These are phyloP conservation scores for Phytophthora syringae DNA, from an alignment of 352 stramenopile genomes.

Conservation along the genomic window DNA sequence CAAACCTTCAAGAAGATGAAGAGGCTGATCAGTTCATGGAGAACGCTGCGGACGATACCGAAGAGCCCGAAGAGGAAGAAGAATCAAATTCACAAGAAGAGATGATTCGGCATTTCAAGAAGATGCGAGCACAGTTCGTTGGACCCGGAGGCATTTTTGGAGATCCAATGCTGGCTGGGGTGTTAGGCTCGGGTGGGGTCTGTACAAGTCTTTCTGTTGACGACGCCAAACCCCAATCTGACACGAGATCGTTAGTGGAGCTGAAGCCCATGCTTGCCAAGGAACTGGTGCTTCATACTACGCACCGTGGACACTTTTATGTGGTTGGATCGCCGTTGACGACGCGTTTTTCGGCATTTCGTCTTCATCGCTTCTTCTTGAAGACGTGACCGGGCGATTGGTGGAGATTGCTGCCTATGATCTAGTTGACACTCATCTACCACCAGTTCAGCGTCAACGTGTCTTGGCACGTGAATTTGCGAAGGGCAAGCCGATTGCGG, in stretches of 20 bases:
- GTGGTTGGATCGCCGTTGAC: slow-evolving; percentile 36
- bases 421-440: slow-evolving; percentile 24
- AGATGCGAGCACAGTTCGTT: slow-evolving; percentile 27
- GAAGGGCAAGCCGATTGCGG: slow-evolving; percentile 25
- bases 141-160: slow-evolving; percentile 22
- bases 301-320: slow-evolving; percentile 37
- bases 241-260: slow-evolving; percentile 9
- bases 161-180: slow-evolving; percentile 19
- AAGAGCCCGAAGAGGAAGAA: not conserved
- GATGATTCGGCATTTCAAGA: slow-evolving; percentile 30
- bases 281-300: slow-evolving; percentile 33
- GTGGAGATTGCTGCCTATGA: slow-evolving; percentile 39
- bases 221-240: slow-evolving; percentile 18
- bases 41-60: not conserved
- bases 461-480: slow-evolving; percentile 21
- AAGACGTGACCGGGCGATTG: slow-evolving; percentile 37
- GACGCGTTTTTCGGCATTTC: slow-evolving; percentile 37
- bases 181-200: slow-evolving; percentile 16
- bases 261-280: slow-evolving; percentile 34
- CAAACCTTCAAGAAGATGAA: too few species aligned
- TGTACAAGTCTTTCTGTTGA: not conserved
- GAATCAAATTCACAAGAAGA: slow-evolving; percentile 14
- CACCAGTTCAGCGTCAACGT: slow-evolving; percentile 13
- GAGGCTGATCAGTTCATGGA: slow-evolving; percentile 7
- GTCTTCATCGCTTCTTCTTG: slow-evolving; percentile 25